Base-by-base conservation (phyloP, 2,329 filamentous ascomycete genomes). In the Rhinocladiella mackenziei region DNA sequence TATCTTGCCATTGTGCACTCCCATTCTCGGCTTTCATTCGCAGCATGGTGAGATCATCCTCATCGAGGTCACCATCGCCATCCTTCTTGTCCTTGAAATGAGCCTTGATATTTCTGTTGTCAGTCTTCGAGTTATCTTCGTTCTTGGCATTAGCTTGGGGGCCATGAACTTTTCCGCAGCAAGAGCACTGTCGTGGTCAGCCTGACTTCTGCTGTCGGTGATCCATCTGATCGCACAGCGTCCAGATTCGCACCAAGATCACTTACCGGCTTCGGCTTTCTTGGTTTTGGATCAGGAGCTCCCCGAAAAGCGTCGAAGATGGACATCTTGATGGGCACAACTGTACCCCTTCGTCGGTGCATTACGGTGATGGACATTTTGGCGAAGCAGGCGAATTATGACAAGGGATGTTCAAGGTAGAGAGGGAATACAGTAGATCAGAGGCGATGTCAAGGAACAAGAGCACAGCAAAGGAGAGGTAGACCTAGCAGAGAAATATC, bases 41-140 rank as follows among this genome's bases (percentile, higher is more conserved):
- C 9, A 56, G 23, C 20, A 61, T 43, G 33, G 35, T 53, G 10
- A 46, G 48, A 36, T 62, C 59, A 31, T 62, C 52, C 18, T 49
- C 51, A 13, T 36, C 23, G 9, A 42, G 17, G 5, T 30, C 34
- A 15, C 15, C 22, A 10, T 33, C 28, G 10, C 29, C 32, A 13
- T n/a, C 39, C 15, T 51, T 28, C n/a, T 43, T 38, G 22, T 19
- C 34, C 37, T 38, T 45, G 37, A 49, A 32, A n/a, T 34, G 14
- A 14, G 32, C 26, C 19, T 45, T 45, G 33, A 15, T 33, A 5
- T 30, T 32, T 11, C 18, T 17, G 17, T 42, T 30, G n/a, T 33
- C 20, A 26, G 13, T 33, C 10, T 47, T 17, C 32, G 26, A 31
- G 15, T 40, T 33, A 20, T 37, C 39, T 10, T 39, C 28, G n/a